phyloP scores from a whole-genome alignment of 108 stramenopile genomes.

The Pseudonitzschia delicatissima region DNA sequence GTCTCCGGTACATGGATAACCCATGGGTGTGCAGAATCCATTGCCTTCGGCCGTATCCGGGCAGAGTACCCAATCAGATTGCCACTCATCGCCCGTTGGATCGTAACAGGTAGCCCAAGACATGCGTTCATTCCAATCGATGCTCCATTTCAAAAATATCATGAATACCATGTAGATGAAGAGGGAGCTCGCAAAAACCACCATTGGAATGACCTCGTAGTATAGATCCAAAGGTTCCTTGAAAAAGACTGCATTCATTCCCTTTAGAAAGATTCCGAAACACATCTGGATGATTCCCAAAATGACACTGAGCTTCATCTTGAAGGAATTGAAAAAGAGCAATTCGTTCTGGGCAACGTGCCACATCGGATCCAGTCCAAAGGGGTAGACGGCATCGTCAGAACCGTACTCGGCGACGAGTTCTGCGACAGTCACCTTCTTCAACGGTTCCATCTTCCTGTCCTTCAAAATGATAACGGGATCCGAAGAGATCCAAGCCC shows the following conservation, averaged over 20 bases:
- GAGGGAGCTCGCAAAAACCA: conserved; percentile 86
- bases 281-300: conserved; percentile 98
- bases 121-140: conserved; percentile 97
- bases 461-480: conserved; percentile 77
- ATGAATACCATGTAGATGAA: conserved; percentile 98
- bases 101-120: conserved; percentile 88
- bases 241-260: conserved; percentile 93
- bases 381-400: conserved; percentile 88
- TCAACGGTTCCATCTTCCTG: conserved; percentile 56
- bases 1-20: conserved; percentile 60
- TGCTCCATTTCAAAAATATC: conserved; percentile 97
- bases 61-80: conserved; percentile 71
- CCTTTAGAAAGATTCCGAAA: conserved; percentile 88
- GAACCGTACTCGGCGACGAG: conserved; percentile 67
- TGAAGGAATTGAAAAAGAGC: conserved; percentile 98
- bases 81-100: conserved; percentile 64
- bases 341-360: conserved; percentile 93
- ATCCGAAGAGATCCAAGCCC: conserved; percentile 89
- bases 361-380: conserved; percentile 98
- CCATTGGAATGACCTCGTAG: conserved; percentile 96
- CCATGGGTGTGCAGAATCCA: conserved; percentile 82
- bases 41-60: conserved; percentile 29
- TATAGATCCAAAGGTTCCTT: conserved; percentile 83
- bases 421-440: conserved; percentile 63
- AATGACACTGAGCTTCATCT: conserved; percentile 98